Evolutionary conservation across 805 yeast species (phyloP).

Genomic region (Metahyphopichia silvanorum): DNA sequence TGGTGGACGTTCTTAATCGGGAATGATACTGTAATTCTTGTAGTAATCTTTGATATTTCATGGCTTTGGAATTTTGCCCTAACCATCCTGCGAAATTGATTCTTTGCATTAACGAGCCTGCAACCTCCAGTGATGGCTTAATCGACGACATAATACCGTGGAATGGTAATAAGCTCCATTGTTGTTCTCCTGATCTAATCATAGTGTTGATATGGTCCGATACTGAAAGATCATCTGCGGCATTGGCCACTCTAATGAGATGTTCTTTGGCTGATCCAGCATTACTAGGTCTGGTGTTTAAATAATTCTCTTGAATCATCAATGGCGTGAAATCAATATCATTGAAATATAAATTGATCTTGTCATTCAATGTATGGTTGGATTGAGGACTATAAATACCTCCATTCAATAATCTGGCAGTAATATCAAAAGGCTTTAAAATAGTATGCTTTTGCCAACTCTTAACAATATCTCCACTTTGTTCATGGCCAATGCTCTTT

Average conservation of each 20-base stretch:
- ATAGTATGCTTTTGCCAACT: constrained; percentile 90
- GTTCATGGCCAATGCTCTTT: constrained; percentile 56
- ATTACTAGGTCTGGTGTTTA: constrained; percentile 57
- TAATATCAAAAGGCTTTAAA: constrained; percentile 88
- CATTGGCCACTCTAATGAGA: constrained; percentile 62
- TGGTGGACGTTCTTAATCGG: constrained; percentile 73
- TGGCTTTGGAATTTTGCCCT: constrained; percentile 84
- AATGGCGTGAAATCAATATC: constrained; percentile 93
- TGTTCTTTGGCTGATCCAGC: constrained; percentile 46
- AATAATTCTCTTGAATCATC: constrained; percentile 94
- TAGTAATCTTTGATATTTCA: constrained; percentile 72
- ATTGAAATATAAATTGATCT: constrained; percentile 85
- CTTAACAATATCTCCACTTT: constrained; percentile 57
- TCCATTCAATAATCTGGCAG: constrained; percentile 60
- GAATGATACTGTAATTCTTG: constrained; percentile 90
- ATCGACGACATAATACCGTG: constrained; percentile 87
- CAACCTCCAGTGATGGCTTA: constrained; percentile 68
- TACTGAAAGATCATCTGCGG: constrained; percentile 84
- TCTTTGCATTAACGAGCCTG: constrained; percentile 68
- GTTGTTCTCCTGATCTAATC: constrained; percentile 89
- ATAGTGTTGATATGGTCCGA: constrained; percentile 78
- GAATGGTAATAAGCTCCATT: constrained; percentile 90
- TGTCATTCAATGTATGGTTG: constrained; percentile 65
- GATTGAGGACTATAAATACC: constrained; percentile 53
- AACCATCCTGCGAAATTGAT: constrained; percentile 81